Conservation (phyloP, 1,284 basidiomycete genomes). For the Macrocybe sp. region DNA sequence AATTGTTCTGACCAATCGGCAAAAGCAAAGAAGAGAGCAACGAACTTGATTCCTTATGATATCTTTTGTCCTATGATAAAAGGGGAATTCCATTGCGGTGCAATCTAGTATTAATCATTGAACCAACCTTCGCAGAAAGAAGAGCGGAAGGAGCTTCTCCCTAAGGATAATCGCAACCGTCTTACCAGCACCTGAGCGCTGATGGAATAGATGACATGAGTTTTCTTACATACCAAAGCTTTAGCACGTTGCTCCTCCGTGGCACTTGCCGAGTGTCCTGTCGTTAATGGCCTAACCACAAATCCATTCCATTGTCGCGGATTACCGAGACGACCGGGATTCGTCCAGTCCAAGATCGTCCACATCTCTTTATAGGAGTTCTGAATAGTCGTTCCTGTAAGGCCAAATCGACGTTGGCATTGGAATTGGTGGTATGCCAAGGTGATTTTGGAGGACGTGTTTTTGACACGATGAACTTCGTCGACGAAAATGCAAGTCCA, state of each 20-base stretch:
- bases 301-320: constrained; percentile 64
- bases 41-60: constrained; percentile 64
- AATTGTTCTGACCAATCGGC: constrained; percentile 9
- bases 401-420: constrained; percentile 64
- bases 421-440: constrained; percentile 58
- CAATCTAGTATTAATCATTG: background rate
- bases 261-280: constrained; percentile 64
- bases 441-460: constrained; percentile 58
- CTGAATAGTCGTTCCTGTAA: constrained; percentile 84
- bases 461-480: constrained; percentile 82
- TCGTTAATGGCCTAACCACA: constrained; percentile 60
- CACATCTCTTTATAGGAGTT: constrained; percentile 83
- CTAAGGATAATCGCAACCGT: constrained; percentile 54
- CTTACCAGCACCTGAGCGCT: constrained; percentile 22
- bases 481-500: constrained; percentile 76
- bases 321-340: constrained; percentile 64
- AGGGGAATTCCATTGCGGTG: background rate
- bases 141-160: constrained; percentile 64
- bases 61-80: constrained; percentile 61
- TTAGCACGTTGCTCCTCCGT: constrained; percentile 57
- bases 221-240: constrained; percentile 38
- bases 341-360: constrained; percentile 80
- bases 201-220: background rate
- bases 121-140: constrained; percentile 70
- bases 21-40: background rate